These are phyloP conservation scores for Brassica juncea DNA, from an alignment of 345 rosid species.

Conservation along the genomic window DNA sequence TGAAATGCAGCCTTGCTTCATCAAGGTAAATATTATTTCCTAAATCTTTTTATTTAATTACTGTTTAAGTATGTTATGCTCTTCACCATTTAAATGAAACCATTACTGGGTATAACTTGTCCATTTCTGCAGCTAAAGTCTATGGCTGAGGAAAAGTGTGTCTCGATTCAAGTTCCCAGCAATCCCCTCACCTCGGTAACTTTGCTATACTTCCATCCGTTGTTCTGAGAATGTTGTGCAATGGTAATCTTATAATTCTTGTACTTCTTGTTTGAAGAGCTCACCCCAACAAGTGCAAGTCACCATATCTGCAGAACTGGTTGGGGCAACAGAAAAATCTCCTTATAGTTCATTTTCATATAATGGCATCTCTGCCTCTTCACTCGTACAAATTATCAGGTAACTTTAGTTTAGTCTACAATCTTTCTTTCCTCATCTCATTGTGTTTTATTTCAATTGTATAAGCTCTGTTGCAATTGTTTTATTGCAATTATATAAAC, in stretches of 20 bases:
- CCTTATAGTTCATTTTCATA: constrained; percentile 71
- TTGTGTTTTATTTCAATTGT: background rate
- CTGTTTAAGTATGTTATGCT: background rate
- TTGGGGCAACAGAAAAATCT: constrained; percentile 82
- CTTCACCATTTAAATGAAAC: constrained; percentile 7
- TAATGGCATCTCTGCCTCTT: constrained; percentile 67
- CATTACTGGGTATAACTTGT: constrained; percentile 14
- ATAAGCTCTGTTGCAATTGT: background rate
- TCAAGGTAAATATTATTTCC: constrained; percentile 61
- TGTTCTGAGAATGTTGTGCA: constrained; percentile 8
- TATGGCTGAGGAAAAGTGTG: constrained; percentile 63
- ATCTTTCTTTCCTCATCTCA: constrained; percentile 23
- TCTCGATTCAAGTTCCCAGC: constrained; percentile 68
- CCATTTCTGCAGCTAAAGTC: constrained; percentile 60
- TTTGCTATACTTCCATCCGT: constrained; percentile 32
- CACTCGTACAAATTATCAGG: constrained; percentile 76
- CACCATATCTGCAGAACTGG: constrained; percentile 78
- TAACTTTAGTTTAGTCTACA: constrained; percentile 49
- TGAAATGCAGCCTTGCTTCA: constrained; percentile 73
- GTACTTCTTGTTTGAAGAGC: constrained; percentile 51
- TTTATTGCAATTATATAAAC: constrained; percentile 1
- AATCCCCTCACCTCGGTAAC: constrained; percentile 61
- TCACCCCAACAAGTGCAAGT: constrained; percentile 63
- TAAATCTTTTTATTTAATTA: background rate
- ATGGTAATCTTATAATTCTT: constrained; percentile 14